phyloP scores from a whole-genome alignment of 306 rosid species.

The Dalbergia oliveri region DNA sequence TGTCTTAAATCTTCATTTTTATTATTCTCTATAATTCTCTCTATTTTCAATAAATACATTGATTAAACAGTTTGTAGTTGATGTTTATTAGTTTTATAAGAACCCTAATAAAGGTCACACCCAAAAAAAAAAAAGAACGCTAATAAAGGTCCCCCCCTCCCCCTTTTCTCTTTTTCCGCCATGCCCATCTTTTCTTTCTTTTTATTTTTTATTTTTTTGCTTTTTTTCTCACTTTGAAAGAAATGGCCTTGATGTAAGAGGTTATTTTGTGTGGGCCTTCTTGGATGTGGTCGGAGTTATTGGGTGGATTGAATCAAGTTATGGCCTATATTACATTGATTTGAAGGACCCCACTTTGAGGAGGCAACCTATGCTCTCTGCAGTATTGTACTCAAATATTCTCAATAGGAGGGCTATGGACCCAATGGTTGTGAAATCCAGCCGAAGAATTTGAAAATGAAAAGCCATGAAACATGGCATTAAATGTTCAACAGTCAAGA shows the following conservation, averaged over 20 bases:
- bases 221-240: conserved; percentile 11
- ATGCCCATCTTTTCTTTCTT: neutral
- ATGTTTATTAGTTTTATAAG: neutral
- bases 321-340: too few species aligned
- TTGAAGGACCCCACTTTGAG: conserved; percentile 30
- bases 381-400: conserved; percentile 58
- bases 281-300: conserved; percentile 57
- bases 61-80: neutral
- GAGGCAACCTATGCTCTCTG: conserved; percentile 60
- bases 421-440: neutral
- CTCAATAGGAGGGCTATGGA: conserved; percentile 10
- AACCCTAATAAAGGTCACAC: too few species aligned
- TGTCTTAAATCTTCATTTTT: too few species aligned
- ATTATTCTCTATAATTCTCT: too few species aligned
- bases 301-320: conserved; percentile 45
- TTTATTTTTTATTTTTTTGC: neutral
- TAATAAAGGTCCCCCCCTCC: too few species aligned
- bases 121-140: too few species aligned
- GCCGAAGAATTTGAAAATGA: neutral
- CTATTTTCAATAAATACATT: neutral
- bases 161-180: neutral
- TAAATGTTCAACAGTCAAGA: too few species aligned
- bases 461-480: too few species aligned
- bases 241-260: conserved; percentile 60
- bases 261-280: conserved; percentile 64